phyloP scores from a whole-genome alignment of 2,329 filamentous ascomycete genomes.

The Alternaria arborescens region DNA sequence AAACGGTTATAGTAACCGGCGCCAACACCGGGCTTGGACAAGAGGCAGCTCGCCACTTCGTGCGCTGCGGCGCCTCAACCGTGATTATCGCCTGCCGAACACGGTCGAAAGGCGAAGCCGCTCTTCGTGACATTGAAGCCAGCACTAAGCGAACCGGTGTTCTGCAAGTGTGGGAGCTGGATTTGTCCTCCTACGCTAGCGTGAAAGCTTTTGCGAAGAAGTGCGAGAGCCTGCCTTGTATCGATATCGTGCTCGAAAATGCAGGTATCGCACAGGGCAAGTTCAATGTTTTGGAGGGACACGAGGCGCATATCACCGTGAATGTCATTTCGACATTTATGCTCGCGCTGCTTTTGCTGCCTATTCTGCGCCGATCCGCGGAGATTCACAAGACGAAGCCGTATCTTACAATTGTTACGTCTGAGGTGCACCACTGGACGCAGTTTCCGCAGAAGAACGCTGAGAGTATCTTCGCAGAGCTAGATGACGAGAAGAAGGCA shows the following conservation, averaged over 20 bases:
- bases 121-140: conserved; percentile 50
- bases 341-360: conserved; percentile 35
- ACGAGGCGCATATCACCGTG: conserved; percentile 40
- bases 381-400: conserved; percentile 11
- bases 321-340: conserved; percentile 49
- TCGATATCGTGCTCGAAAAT: conserved; percentile 49
- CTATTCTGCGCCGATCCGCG: conserved; percentile 22
- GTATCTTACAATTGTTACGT: conserved; percentile 33
- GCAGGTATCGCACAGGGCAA: conserved; percentile 40
- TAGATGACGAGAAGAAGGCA: conserved; percentile 20
- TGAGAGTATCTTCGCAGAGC: conserved; percentile 28
- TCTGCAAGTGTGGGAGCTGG: conserved; percentile 56
- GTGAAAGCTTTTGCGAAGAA: conserved; percentile 43
- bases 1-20: conserved; percentile 57
- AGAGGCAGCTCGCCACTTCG: conserved; percentile 48
- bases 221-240: conserved; percentile 22
- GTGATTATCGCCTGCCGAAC: conserved; percentile 57
- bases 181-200: conserved; percentile 51
- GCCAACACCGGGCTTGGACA: conserved; percentile 53
- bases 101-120: conserved; percentile 51
- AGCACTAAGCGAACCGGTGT: conserved; percentile 39
- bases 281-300: conserved; percentile 30
- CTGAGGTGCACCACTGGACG: conserved; percentile 35
- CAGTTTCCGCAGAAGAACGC: conserved; percentile 25
- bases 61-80: conserved; percentile 41